Evolutionary conservation across 2,329 filamentous ascomycete genomes (phyloP).

Genomic region (Botrytis sinoallii): DNA sequence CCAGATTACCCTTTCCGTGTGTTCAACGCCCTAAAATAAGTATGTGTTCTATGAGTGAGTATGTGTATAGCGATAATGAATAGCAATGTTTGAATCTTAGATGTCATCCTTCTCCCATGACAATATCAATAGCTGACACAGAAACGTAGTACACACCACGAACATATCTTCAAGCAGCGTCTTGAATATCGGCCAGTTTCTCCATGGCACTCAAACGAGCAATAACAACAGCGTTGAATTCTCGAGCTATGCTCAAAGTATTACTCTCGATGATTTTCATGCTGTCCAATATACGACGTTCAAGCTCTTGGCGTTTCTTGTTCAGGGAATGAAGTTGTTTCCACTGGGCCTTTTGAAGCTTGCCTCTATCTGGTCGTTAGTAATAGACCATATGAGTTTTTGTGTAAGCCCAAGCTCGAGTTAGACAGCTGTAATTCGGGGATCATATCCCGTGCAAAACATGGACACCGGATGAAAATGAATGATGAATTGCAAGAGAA

Average conservation of each 20-base stretch:
- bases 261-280: slow-evolving; percentile 32
- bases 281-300: slow-evolving; percentile 32
- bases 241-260: slow-evolving; percentile 29
- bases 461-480: neutral
- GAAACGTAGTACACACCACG: neutral
- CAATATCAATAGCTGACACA: neutral
- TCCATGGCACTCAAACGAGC: slow-evolving; percentile 31
- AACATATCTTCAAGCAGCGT: neutral
- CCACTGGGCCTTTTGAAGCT: slow-evolving; percentile 29
- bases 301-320: slow-evolving; percentile 31
- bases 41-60: slow-evolving; percentile 23
- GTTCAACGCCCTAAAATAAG: slow-evolving; percentile 22
- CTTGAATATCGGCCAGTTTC: neutral
- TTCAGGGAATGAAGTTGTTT: slow-evolving; percentile 32
- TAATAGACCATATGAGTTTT: neutral
- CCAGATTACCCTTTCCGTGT: neutral
- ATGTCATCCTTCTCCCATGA: neutral
- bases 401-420: neutral
- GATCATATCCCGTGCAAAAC: neutral
- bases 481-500: neutral
- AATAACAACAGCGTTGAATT: slow-evolving; percentile 31
- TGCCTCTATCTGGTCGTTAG: slow-evolving; percentile 23
- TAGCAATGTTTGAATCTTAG: slow-evolving; percentile 23
- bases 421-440: neutral
- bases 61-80: slow-evolving; percentile 29